Evolutionary conservation across 1,139 yeast species (phyloP), one percentile per base, ranked within the genome.

Genomic region (Yamadazyma dendronema): DNA sequence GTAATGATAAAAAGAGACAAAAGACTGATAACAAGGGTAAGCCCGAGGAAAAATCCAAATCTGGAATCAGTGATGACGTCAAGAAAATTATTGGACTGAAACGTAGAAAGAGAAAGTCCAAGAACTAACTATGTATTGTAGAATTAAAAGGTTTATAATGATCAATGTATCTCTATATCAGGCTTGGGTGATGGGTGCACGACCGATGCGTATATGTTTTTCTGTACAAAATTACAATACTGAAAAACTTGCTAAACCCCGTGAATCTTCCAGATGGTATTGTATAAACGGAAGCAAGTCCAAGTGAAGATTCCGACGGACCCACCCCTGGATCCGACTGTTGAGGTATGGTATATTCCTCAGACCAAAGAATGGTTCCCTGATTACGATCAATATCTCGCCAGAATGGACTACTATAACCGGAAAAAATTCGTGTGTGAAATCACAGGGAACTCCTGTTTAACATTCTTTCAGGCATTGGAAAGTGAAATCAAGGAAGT

Each of bases 371-470:
- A 92, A 65, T 90, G 95, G 87, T 92, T 89, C 57, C 51, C 67
- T 16, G 67, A 70, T 10, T 92, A 92, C 57, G 89, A 84, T 37
- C 87, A 80, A 9, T 92, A 86, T 55, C 65, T 92, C 39, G 61
- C 63, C 13, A 62, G 90, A 38, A 62, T 84, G 65, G 89, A 84
- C 57, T 84, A 81, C 58, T 85, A 84, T 59, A 74, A 73, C 45
- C 75, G 80, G 42, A 79, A 80, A 47, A 84, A 87, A 57, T 92
- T 92, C 62, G 95, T 89, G 5, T 92, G 97, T 65, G 98, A 92
- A 64, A 84, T 92, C 39, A 88, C 97, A 0, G 98, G 98, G 17
- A 88, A 89, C 53, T 84, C 96, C 14, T 84, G 95, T 52, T 71
- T 90, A 40, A 87, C 96, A 0, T 92, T 79, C 57, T 89, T 89